These are phyloP conservation scores for Asterochloris sp. DNA, from an alignment of 139 green algal species.

Conservation along the genomic window DNA sequence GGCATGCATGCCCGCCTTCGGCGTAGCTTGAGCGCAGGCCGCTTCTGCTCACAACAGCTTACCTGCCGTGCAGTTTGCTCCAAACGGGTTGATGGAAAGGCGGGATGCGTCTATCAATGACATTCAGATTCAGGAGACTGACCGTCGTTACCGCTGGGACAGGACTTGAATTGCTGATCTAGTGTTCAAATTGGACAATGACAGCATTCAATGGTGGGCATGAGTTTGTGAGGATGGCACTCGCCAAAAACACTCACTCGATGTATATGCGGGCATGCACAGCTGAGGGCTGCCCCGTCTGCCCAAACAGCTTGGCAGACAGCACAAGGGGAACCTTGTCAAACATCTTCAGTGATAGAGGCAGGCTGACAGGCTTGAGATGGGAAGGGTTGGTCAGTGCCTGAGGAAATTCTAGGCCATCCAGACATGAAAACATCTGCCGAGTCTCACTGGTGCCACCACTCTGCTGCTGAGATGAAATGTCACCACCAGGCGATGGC, in stretches of 20 bases:
- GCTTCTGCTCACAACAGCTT: not conserved
- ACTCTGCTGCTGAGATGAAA: not conserved
- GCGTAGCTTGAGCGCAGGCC: not conserved
- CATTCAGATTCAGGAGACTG: conserved; percentile 15
- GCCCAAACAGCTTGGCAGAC: conserved; percentile 16
- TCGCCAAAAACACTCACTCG: not conserved
- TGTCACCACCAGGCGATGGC: not conserved
- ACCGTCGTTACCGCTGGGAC: conserved; percentile 2
- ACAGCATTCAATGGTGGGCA: no score
- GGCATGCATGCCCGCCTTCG: not conserved
- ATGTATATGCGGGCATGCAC: conserved; percentile 16
- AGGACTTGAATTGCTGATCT: not conserved
- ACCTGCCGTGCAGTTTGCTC: conserved; percentile 46
- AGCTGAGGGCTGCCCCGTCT: conserved; percentile 31
- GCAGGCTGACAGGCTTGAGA: conserved; percentile 23
- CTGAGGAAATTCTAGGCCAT: conserved; percentile 20
- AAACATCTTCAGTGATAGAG: conserved; percentile 36
- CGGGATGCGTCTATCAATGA: conserved; percentile 25
- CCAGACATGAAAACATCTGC: not conserved
- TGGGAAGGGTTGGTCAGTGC: conserved; percentile 18
- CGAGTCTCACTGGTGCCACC: no score
- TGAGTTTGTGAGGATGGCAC: no score
- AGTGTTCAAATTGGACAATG: no score
- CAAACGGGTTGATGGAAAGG: conserved; percentile 31
- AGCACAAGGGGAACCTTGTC: conserved; percentile 35